Evolutionary conservation across 768 basidiomycete species (phyloP).

Genomic region (Lentinula edodes): DNA sequence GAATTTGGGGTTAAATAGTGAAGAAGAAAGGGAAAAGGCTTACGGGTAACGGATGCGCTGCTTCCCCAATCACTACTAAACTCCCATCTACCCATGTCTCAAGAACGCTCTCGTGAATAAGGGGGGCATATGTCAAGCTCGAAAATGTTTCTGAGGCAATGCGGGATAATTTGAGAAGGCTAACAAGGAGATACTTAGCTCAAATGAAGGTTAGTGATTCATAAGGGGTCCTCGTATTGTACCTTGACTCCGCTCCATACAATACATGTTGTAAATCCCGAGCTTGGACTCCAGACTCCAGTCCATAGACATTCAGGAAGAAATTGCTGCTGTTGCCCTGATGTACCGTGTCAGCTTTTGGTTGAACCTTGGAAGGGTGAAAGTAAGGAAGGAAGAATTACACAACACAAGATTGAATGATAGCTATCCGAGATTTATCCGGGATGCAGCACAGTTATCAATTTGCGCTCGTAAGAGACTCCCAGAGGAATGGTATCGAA

Average conservation of each 20-base stretch:
- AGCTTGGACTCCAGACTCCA: conserved; percentile 18
- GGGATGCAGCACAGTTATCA: no score
- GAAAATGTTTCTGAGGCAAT: conserved; percentile 21
- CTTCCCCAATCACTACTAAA: conserved; percentile 47
- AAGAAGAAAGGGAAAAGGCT: conserved; percentile 13
- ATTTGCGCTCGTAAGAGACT: no score
- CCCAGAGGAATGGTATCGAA: no score
- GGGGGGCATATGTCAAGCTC: conserved; percentile 28
- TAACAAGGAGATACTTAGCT: conserved; percentile 10
- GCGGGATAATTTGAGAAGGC: conserved; percentile 28
- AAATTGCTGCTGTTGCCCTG: conserved; percentile 32
- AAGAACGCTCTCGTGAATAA: conserved; percentile 32
- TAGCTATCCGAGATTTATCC: no score
- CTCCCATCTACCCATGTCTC: conserved; percentile 47
- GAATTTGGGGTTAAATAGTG: neutral
- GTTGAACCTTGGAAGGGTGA: neutral
- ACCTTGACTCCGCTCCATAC: conserved; percentile 32
- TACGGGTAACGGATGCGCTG: conserved; percentile 52
- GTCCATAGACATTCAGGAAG: conserved; percentile 24
- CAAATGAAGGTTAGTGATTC: neutral
- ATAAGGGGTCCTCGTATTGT: conserved; percentile 3
- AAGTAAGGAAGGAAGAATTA: no score
- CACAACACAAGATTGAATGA: no score
- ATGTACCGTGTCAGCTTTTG: conserved; percentile 8
- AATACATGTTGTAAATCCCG: conserved; percentile 22